A percentile compares a stretch with the other conserved stretches of the same genome.
Evolutionary conservation across 177 flowering plant genomes (phyloP).

Genomic region (Vitis hybrid): DNA sequence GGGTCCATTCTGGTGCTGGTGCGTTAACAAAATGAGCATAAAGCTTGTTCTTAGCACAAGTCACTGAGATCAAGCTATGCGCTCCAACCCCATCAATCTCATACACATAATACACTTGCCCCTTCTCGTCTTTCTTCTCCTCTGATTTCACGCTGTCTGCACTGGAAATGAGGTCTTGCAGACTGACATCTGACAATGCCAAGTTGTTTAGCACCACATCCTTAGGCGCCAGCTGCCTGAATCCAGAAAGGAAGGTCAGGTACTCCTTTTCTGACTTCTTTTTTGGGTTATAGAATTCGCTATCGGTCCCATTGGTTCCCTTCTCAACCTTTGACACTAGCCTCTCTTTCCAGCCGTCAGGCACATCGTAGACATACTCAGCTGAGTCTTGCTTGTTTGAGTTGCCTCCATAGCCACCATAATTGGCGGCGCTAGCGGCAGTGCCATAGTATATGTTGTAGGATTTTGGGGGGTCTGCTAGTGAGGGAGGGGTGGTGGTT

Average conservation of each 20-base stretch:
- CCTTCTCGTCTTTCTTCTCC: conserved; percentile 74
- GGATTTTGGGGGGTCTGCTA: conserved; percentile 41
- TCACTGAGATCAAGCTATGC: conserved; percentile 84
- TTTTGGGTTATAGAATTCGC: conserved; percentile 92
- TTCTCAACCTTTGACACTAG: conserved; percentile 86
- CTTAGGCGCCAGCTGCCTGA: conserved; percentile 69
- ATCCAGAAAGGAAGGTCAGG: conserved; percentile 78
- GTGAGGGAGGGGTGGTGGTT: conserved; percentile 42
- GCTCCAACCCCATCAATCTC: conserved; percentile 70
- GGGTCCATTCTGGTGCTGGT: conserved; percentile 80
- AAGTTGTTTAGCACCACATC: conserved; percentile 72
- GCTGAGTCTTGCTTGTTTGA: conserved; percentile 79
- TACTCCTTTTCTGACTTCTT: conserved; percentile 81
- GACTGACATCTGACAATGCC: conserved; percentile 78
- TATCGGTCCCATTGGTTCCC: conserved; percentile 96
- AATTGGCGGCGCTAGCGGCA: conserved; percentile 95
- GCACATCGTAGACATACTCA: conserved; percentile 88
- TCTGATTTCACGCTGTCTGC: conserved; percentile 63
- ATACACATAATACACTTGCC: conserved; percentile 82
- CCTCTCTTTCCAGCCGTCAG: conserved; percentile 89
- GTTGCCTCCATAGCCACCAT: conserved; percentile 94
- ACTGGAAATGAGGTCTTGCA: conserved; percentile 74
- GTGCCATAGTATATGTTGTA: conserved; percentile 83
- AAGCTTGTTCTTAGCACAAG: conserved; percentile 84
- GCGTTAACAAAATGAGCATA: conserved; percentile 96